phyloP scores from a whole-genome alignment of 2,329 filamentous ascomycete genomes.

The Colletotrichum scovillei region DNA sequence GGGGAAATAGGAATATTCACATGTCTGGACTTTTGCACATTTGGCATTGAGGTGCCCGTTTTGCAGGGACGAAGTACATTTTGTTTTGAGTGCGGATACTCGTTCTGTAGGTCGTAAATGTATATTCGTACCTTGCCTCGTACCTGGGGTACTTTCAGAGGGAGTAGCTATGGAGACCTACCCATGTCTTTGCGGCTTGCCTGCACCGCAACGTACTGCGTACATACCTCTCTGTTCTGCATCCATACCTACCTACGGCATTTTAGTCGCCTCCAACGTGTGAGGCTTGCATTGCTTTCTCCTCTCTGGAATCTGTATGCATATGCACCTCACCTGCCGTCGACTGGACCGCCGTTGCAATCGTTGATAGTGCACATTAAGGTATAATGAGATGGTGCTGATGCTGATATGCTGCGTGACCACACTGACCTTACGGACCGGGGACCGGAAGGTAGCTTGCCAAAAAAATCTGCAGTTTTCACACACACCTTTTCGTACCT shows the following conservation, averaged over 20 bases:
- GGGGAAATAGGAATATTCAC: conserved; percentile 26
- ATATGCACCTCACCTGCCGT: neutral
- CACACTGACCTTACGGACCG: neutral
- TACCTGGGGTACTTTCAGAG: neutral
- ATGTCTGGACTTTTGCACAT: conserved; percentile 13
- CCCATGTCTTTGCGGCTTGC: neutral
- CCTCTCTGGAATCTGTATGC: neutral
- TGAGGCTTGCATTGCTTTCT: conserved; percentile 4
- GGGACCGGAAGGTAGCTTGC: neutral
- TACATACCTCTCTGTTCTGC: neutral
- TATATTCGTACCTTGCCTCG: neutral
- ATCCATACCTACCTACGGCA: neutral
- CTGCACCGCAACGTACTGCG: neutral
- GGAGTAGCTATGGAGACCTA: neutral
- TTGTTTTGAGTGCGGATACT: neutral
- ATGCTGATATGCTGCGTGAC: neutral
- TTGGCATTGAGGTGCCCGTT: neutral
- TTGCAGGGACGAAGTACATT: neutral
- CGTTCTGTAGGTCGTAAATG: neutral
- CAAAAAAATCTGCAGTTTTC: neutral
- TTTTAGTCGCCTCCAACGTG: neutral
- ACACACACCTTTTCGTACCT: neutral
- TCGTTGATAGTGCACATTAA: neutral
- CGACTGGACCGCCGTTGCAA: neutral
- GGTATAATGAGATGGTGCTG: neutral